Conservation (phyloP, 495 filamentous ascomycete species). For the Penicillium antarcticum region DNA sequence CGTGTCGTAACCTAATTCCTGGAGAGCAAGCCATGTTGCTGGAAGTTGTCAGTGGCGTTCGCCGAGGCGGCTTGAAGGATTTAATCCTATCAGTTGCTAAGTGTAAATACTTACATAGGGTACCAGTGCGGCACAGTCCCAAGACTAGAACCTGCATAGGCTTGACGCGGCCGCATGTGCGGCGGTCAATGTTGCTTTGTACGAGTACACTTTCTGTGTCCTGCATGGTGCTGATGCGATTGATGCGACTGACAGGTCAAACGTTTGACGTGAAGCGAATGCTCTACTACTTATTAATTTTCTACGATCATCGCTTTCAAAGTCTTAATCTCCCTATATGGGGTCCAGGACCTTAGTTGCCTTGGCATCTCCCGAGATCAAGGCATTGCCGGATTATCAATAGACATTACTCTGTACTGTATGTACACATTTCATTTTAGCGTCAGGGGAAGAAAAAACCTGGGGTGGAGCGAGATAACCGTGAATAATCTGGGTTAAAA, state of each 20-base stretch:
- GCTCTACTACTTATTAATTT: no score
- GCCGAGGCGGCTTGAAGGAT: neutral
- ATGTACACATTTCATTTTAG: no score
- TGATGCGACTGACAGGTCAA: neutral
- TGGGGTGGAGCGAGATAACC: neutral
- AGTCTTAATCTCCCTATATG: no score
- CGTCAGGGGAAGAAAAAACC: no score
- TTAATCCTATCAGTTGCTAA: neutral
- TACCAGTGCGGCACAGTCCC: constrained; percentile 13
- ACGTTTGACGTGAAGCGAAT: no score
- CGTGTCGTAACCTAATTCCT: constrained; percentile 11
- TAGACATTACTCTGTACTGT: no score
- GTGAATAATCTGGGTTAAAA: neutral
- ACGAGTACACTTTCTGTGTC: constrained; percentile 6
- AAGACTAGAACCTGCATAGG: constrained; percentile 14
- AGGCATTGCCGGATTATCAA: no score
- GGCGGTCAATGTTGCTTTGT: constrained; percentile 7
- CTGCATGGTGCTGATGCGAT: constrained; percentile 3
- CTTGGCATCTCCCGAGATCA: no score
- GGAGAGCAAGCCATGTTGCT: constrained; percentile 13
- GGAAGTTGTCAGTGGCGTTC: neutral
- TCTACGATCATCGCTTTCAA: no score
- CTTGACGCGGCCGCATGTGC: constrained; percentile 6
- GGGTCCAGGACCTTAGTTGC: no score
- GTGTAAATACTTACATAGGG: constrained; percentile 5